Evolutionary conservation across 768 basidiomycete genomes (phyloP).

Genomic region (Lentinula sp.): DNA sequence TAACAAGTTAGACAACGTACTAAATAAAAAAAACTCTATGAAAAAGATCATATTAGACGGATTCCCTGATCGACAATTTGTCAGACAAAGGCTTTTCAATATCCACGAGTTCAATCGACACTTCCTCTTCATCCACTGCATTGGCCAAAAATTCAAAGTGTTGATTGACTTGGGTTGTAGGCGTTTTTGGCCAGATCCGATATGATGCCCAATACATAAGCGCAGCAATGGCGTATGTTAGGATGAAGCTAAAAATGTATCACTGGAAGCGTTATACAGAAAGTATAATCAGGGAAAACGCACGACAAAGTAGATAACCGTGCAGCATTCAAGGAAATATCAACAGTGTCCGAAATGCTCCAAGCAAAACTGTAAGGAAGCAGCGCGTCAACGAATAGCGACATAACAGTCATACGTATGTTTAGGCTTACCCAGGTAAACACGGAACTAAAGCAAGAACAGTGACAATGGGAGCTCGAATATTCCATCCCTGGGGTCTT

Average conservation of each 20-base stretch:
- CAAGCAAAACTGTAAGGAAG: slow-evolving; percentile 1
- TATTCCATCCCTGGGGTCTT: slow-evolving; percentile 7
- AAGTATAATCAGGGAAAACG: background rate
- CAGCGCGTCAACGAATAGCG: background rate
- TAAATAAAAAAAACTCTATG: background rate
- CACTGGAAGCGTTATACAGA: background rate
- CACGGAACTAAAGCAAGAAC: slow-evolving; percentile 8
- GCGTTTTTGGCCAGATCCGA: slow-evolving; percentile 1
- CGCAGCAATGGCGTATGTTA: slow-evolving; percentile 8
- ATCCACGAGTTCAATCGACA: background rate
- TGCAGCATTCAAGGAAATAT: background rate
- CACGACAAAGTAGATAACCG: slow-evolving; percentile 7
- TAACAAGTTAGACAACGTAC: background rate
- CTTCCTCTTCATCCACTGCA: slow-evolving; percentile 1
- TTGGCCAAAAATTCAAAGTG: slow-evolving; percentile 7
- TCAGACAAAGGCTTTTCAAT: background rate
- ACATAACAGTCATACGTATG: background rate
- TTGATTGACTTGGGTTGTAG: background rate
- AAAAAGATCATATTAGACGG: background rate
- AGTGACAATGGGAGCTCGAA: slow-evolving; percentile 8
- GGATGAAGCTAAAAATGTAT: slow-evolving; percentile 2
- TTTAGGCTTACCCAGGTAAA: slow-evolving; percentile 6
- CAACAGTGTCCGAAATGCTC: slow-evolving; percentile 2
- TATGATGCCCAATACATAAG: slow-evolving; percentile 7
- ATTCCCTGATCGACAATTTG: background rate